Conservation (phyloP, 768 basidiomycete species). For the Daedalea quercina region DNA sequence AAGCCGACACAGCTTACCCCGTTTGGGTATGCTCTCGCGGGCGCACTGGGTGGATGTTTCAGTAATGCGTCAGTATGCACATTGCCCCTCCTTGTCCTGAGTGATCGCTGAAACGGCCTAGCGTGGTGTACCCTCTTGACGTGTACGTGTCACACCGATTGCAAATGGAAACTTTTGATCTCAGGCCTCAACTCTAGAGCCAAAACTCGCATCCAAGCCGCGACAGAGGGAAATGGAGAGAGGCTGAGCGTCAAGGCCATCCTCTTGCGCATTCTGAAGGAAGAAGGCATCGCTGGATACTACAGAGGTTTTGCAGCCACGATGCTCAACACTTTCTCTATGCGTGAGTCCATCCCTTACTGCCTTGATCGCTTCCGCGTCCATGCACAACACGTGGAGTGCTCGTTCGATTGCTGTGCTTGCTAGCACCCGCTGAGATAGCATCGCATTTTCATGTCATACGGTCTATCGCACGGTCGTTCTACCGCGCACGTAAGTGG, state of each 20-base stretch:
- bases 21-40: conserved; percentile 84
- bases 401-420: too few species aligned
- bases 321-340: conserved; percentile 97
- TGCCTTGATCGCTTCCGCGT: background rate
- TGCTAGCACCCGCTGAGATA: too few species aligned
- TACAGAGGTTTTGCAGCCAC: conserved; percentile 94
- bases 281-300: conserved; percentile 76
- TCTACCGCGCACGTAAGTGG: too few species aligned
- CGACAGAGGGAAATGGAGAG: conserved; percentile 46
- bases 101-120: conserved; percentile 23
- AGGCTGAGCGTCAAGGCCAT: conserved; percentile 54
- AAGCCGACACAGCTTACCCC: conserved; percentile 72
- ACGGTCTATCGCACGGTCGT: background rate
- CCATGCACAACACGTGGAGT: background rate
- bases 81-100: conserved; percentile 2
- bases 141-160: conserved; percentile 50
- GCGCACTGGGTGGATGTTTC: conserved; percentile 90
- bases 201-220: conserved; percentile 92
- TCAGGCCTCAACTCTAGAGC: conserved; percentile 43
- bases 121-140: conserved; percentile 92
- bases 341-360: conserved; percentile 54
- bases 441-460: background rate
- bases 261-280: conserved; percentile 62
- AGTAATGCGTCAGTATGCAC: conserved; percentile 72
- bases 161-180: too few species aligned